phyloP scores from a whole-genome alignment of 1,284 basidiomycete species.

The Heterobasidion occidentale region DNA sequence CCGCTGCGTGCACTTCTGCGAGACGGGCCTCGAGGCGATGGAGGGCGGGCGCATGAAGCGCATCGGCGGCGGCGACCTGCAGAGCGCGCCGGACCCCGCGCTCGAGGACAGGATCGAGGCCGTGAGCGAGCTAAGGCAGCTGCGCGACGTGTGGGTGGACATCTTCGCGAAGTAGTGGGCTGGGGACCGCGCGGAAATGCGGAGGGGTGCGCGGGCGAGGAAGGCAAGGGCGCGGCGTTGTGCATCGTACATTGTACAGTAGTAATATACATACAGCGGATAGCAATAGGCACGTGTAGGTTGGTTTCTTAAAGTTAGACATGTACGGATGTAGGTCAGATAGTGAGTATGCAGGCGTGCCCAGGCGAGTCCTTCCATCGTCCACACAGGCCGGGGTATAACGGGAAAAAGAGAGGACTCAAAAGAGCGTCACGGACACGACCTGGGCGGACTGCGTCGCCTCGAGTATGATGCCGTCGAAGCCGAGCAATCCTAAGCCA shows the following conservation, averaged over 20 bases:
- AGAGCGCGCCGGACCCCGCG: slow-evolving; percentile 5
- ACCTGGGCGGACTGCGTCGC: slow-evolving; percentile 74
- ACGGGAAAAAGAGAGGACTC: slow-evolving; percentile 17
- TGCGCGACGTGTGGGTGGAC: slow-evolving; percentile 64
- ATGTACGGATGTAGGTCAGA: not conserved
- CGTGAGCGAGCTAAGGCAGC: slow-evolving; percentile 49
- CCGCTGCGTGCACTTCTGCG: slow-evolving; percentile 67
- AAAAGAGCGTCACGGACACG: slow-evolving; percentile 66
- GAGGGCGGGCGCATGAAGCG: slow-evolving; percentile 54
- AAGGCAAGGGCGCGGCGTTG: not conserved
- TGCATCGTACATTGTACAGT: not conserved
- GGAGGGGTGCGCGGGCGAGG: not conserved
- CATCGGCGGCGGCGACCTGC: slow-evolving; percentile 28
- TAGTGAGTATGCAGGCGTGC: not conserved
- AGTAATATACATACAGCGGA: not conserved
- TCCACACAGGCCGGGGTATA: not conserved
- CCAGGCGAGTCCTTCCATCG: not conserved
- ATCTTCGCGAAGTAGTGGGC: slow-evolving; percentile 35
- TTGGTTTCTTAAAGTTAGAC: not conserved
- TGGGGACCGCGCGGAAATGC: not conserved
- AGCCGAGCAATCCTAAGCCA: slow-evolving; percentile 58
- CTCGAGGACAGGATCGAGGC: slow-evolving; percentile 32
- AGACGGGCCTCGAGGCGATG: slow-evolving; percentile 49
- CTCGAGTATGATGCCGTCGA: slow-evolving; percentile 78
- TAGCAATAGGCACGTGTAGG: not conserved